Base-by-base conservation (phyloP, 2,329 filamentous ascomycete genomes). In the Tolypocladium tundrense region DNA sequence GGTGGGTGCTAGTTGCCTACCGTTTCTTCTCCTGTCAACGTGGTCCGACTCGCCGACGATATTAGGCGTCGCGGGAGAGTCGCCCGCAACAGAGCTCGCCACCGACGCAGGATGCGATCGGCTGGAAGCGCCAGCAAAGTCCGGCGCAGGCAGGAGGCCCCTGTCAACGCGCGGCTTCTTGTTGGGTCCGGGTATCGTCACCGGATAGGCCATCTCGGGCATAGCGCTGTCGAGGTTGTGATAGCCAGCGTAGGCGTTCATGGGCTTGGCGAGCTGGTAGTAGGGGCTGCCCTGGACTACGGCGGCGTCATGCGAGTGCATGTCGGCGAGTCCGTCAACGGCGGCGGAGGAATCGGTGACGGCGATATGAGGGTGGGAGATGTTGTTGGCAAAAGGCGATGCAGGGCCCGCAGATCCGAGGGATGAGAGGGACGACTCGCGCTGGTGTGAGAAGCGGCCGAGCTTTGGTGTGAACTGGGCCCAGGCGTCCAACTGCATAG, bases 371-470 rank as follows among this genome's bases (percentile, higher is more conserved):
- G 83, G 83, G 60, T 84, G 82, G 42, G 81, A 77, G 1, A 75
- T 79, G 65, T 75, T 82, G 58, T 77, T 73, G 43, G 76, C 78
- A 67, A 77, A 86, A 4, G 83, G 83, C 21, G 84, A 86, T 0
- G 78, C 75, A 21, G 83, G 83, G n/a, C 80, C 81, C 41, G 80
- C 76, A 0, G 83, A 86, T 13, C 80, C 82, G 45, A 85, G 65
- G 0, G 84, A 86, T 0, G 83, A 86, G 42, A 84, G 71, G 8
- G 83, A 86, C 2, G 83, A 82, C 62, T 86, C 82, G 63, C 83
- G 79, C 52, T 86, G 77, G 64, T 86, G 83, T 33, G 75, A 65
- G 42, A 75, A 67, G 19, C 75, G 73, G 58, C 70, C 69, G 43
- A 70, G 61, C 65, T 72, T 73, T 27, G 72, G 68, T 42, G 72